Base-by-base conservation (phyloP, 345 rosid genomes). In the Arabis hirsuta region DNA sequence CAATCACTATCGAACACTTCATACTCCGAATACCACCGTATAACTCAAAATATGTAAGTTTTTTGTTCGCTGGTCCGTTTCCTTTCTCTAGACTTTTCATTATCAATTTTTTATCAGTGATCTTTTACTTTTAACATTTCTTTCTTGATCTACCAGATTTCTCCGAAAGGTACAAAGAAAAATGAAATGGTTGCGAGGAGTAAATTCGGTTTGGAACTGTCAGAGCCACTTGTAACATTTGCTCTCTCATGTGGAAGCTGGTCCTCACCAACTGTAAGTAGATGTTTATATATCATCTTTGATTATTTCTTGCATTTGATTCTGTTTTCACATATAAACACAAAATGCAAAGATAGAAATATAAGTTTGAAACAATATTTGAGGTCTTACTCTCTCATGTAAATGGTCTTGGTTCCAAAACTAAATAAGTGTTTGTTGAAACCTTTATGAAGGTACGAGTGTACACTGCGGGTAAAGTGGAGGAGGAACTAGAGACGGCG, bases 181-280 rank as follows among this genome's bases (percentile, higher is more conserved):
- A 87, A 81, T 38, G 94, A 82, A 53, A 78, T 80, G 85, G 82
- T 81, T 48, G 89, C 73, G 8, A 84, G 96, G 73, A 81, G 81
- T 62, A 77, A 65, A 46, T 90, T 83, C 34, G 96, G 90, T 3
- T 72, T 88, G 89, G 93, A 90, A 79, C 74, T 88, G 54, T 88
- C 93, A 22, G 90, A 92, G 81, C 97, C 93, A 1, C 73, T 87
- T 78, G 93, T 90, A 52, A 86, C 97, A 54, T 90, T 92, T 69
- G 91, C 88, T 53, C 98, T 88, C 47, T 84, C 91, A 34, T 92
- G 96, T 63, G 96, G 96, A 80, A 92, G 96, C 82, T 85, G 96
- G 96, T 92, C 96, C 78, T 92, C 96, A 48, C 98, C 98, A 52
- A 88, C 96, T 59, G 96, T 92, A 88, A 86, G 96, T 84, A 47